phyloP scores from a whole-genome alignment of 306 rosid genomes.

The Arachis hypogaea region DNA sequence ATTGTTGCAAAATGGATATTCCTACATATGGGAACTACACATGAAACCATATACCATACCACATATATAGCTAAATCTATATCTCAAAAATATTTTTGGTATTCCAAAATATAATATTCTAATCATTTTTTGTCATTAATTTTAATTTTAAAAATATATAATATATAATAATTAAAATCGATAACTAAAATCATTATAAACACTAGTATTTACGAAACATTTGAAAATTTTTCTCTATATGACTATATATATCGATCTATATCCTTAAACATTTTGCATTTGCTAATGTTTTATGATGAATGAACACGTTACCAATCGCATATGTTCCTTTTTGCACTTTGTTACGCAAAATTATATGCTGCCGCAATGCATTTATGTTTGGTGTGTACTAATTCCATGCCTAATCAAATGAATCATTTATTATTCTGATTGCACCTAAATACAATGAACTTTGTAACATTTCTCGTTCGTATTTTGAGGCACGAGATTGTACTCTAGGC shows the following conservation, averaged over 20 bases:
- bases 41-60: conserved; percentile 33
- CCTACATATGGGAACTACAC: conserved; percentile 51
- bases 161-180: too few species aligned
- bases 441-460: conserved; percentile 32
- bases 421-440: conserved; percentile 6
- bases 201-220: too few species aligned
- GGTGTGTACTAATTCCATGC: background rate
- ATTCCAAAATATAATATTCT: too few species aligned
- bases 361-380: background rate
- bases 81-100: too few species aligned
- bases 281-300: background rate
- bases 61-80: too few species aligned
- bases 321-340: conserved; percentile 46
- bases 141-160: too few species aligned
- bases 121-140: too few species aligned
- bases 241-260: too few species aligned
- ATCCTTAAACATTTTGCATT: conserved; percentile 40
- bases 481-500: background rate
- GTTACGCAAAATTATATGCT: conserved; percentile 36
- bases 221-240: too few species aligned
- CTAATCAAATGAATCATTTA: conserved; percentile 2
- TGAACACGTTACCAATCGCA: conserved; percentile 35
- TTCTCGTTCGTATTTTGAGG: conserved; percentile 16
- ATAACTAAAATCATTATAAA: too few species aligned
- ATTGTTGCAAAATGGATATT: conserved; percentile 16